Percentiles rank a stretch among this genome's conserved stretches.
These are phyloP conservation scores for Spiraea crenata DNA, from an alignment of 331 rosid species.

Conservation along the genomic window DNA sequence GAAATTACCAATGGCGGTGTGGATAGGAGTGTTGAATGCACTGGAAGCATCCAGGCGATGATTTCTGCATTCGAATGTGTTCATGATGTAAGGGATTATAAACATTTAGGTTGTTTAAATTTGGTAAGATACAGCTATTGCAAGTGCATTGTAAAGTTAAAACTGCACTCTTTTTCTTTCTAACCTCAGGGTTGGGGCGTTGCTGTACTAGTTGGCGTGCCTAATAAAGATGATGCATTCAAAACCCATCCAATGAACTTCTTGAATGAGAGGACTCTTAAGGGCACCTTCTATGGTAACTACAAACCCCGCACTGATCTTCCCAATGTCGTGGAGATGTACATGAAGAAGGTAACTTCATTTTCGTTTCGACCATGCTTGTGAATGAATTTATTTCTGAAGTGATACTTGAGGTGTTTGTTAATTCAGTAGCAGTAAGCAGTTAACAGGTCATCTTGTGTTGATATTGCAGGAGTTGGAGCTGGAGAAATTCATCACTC, in stretches of 20 bases:
- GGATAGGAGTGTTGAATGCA: constrained; percentile 26
- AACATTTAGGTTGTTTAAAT: neutral
- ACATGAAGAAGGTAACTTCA: no score
- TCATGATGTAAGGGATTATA: constrained; percentile 57
- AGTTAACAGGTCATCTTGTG: neutral
- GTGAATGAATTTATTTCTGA: no score
- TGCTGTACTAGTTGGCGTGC: constrained; percentile 96
- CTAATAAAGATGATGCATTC: constrained; percentile 54
- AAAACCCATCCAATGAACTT: no score
- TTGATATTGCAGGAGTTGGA: constrained; percentile 24
- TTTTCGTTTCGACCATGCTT: no score
- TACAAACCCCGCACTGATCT: constrained; percentile 82
- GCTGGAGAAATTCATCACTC: no score
- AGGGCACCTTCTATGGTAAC: constrained; percentile 91
- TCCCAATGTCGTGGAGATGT: constrained; percentile 35
- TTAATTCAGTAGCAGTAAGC: no score
- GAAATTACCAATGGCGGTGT: constrained; percentile 84
- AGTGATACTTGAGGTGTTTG: no score
- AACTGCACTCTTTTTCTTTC: neutral
- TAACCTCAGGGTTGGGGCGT: constrained; percentile 80
- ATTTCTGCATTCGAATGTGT: constrained; percentile 43
- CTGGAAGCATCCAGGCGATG: no score
- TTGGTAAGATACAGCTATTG: neutral
- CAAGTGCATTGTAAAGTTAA: neutral
- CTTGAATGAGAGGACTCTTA: constrained; percentile 66